A percentile compares a stretch with the other conserved stretches of the same genome.
Conservation (phyloP, 768 basidiomycete genomes). For the Leccinellum albellum region DNA sequence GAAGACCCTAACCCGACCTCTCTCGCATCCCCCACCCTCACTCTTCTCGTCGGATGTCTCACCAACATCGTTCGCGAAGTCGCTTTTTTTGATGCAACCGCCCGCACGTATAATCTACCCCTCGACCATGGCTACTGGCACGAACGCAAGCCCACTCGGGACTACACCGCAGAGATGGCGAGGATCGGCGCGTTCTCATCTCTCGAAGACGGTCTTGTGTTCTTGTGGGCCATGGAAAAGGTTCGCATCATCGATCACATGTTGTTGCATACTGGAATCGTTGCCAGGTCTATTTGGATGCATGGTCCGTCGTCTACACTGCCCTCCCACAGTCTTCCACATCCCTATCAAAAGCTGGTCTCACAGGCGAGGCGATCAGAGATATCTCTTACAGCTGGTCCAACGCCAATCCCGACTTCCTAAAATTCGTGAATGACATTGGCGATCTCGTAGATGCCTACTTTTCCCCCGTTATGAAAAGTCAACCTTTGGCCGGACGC, state of each 20-base stretch:
- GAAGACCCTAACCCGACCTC: constrained; percentile 8
- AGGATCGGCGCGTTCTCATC: constrained; percentile 43
- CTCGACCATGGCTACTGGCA: constrained; percentile 38
- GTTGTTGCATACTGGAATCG: neutral
- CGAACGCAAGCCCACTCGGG: constrained; percentile 58
- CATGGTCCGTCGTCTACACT: constrained; percentile 53
- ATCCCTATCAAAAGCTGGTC: neutral
- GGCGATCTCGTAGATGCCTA: constrained; percentile 43
- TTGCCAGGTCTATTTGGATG: constrained; percentile 61
- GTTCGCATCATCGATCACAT: constrained; percentile 30
- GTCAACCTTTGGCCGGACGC: constrained; percentile 17
- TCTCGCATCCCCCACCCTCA: constrained; percentile 36
- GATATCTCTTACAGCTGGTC: constrained; percentile 63
- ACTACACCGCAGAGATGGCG: constrained; percentile 72
- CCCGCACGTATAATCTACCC: constrained; percentile 42
- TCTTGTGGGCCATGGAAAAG: constrained; percentile 80
- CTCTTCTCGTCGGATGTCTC: constrained; percentile 49
- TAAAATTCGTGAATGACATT: constrained; percentile 48
- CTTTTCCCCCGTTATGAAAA: constrained; percentile 34
- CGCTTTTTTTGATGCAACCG: constrained; percentile 56
- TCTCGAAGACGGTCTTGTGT: constrained; percentile 61
- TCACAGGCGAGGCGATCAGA: constrained; percentile 32
- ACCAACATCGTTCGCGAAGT: constrained; percentile 57
- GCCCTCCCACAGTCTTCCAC: constrained; percentile 1
- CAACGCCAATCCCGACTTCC: constrained; percentile 45